phyloP scores from a whole-genome alignment of 2,329 filamentous ascomycete genomes.

The Aspergillus proliferans region DNA sequence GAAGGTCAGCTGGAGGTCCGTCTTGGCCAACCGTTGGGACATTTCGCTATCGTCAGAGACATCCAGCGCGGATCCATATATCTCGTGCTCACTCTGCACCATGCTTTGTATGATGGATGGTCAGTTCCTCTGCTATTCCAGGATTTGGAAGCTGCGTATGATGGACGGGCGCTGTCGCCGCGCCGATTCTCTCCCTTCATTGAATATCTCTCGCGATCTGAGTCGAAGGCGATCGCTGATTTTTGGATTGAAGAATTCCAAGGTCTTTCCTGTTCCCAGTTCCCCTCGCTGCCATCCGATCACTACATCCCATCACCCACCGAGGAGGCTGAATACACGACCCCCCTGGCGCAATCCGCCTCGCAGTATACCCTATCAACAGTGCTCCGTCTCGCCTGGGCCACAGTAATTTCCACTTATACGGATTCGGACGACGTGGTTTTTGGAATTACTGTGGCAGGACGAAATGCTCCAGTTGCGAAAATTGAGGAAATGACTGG shows the following conservation, averaged over 20 bases:
- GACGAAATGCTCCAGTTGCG: constrained; percentile 31
- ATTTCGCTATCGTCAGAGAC: constrained; percentile 8
- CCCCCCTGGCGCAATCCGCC: background rate
- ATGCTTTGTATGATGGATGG: constrained; percentile 38
- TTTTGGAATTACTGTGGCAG: constrained; percentile 35
- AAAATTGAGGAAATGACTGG: constrained; percentile 34
- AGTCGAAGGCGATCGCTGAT: background rate
- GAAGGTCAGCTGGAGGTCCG: background rate
- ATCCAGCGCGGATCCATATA: constrained; percentile 1
- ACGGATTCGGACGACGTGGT: constrained; percentile 31
- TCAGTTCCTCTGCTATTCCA: constrained; percentile 10
- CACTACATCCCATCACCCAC: background rate
- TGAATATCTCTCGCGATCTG: constrained; percentile 8
- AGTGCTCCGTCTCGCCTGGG: constrained; percentile 33
- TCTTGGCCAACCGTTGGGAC: constrained; percentile 9
- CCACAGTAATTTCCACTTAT: constrained; percentile 26
- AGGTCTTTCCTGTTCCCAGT: background rate
- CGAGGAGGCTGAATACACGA: background rate
- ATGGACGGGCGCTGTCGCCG: background rate
- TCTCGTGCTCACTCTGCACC: constrained; percentile 37
- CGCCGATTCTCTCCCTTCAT: constrained; percentile 12
- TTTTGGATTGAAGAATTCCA: background rate
- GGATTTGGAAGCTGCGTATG: constrained; percentile 6
- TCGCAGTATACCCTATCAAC: constrained; percentile 15
- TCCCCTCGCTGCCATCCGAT: background rate